Conservation (phyloP, 345 rosid species). For the Microthlaspi erraticum region DNA sequence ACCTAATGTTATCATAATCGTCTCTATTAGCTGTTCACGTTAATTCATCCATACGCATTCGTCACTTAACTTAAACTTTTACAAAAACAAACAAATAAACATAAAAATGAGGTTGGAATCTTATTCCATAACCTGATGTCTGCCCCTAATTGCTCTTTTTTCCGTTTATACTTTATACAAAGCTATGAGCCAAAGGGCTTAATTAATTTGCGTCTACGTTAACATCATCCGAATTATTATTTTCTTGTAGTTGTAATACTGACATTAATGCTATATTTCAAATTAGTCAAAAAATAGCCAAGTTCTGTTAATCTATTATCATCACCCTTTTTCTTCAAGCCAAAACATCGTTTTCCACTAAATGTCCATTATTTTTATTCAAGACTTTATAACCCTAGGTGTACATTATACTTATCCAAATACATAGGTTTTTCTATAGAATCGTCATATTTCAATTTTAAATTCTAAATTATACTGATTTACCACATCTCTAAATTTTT, state of each 20-base stretch:
- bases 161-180: constrained; percentile 29
- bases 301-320: constrained; percentile 38
- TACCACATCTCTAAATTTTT: background rate
- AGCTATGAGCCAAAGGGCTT: constrained; percentile 16
- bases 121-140: constrained; percentile 39
- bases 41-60: constrained; percentile 34
- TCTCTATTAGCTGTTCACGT: constrained; percentile 43
- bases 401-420: constrained; percentile 35
- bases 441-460: background rate
- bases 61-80: constrained; percentile 25
- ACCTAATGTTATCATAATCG: constrained; percentile 42
- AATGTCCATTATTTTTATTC: constrained; percentile 26
- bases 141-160: constrained; percentile 19
- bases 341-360: constrained; percentile 45
- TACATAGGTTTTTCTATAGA: constrained; percentile 6
- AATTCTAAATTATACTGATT: background rate
- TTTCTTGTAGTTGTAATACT: constrained; percentile 12
- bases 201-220: constrained; percentile 28
- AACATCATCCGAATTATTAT: constrained; percentile 18
- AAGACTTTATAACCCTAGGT: constrained; percentile 27
- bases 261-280: constrained; percentile 6
- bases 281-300: constrained; percentile 17
- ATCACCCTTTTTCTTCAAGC: constrained; percentile 29
- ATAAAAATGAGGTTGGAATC: constrained; percentile 22
- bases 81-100: constrained; percentile 30